phyloP scores from a whole-genome alignment of 805 yeast species.

The Candida golubevii region DNA sequence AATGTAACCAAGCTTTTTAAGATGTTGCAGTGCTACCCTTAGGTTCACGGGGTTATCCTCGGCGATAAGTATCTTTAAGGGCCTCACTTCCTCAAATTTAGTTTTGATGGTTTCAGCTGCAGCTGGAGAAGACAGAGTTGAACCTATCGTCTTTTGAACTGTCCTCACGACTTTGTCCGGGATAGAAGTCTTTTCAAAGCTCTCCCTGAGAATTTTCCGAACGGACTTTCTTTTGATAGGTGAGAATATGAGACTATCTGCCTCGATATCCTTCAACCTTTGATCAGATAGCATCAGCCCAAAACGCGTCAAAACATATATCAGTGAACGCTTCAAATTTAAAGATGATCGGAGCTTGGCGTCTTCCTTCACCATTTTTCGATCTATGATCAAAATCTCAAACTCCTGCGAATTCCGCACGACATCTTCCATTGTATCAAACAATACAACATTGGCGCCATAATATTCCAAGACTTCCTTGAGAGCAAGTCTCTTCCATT shows the following conservation, averaged over 20 bases:
- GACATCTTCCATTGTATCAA: slow-evolving; percentile 15
- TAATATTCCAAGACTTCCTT: slow-evolving; percentile 28
- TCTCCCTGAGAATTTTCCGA: slow-evolving; percentile 8
- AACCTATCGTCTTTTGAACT: slow-evolving; percentile 1
- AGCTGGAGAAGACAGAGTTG: background rate
- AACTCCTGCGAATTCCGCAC: slow-evolving; percentile 11
- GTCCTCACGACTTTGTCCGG: slow-evolving; percentile 5
- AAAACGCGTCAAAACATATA: slow-evolving; percentile 26
- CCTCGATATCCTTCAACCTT: slow-evolving; percentile 15
- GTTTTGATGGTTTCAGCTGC: background rate
- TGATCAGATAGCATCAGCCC: slow-evolving; percentile 25
- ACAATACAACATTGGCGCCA: slow-evolving; percentile 29
- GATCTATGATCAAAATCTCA: slow-evolving; percentile 22
- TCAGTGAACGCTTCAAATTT: slow-evolving; percentile 11
- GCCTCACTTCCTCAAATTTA: slow-evolving; percentile 14
- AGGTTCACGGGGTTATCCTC: slow-evolving; percentile 53
- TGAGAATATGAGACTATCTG: slow-evolving; percentile 23
- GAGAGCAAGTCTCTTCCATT: slow-evolving; percentile 30
- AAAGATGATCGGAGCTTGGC: slow-evolving; percentile 1
- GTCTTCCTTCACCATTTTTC: slow-evolving; percentile 11
- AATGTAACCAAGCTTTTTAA: slow-evolving; percentile 45
- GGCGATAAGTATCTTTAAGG: slow-evolving; percentile 48
- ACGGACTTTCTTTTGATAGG: slow-evolving; percentile 28
- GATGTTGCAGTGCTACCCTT: slow-evolving; percentile 46
- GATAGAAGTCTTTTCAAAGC: slow-evolving; percentile 3